Percentiles rank a stretch among this genome's conserved stretches.
phyloP scores from a whole-genome alignment of 2,329 filamentous ascomycete species.

The Mollisiaceae sp. region DNA sequence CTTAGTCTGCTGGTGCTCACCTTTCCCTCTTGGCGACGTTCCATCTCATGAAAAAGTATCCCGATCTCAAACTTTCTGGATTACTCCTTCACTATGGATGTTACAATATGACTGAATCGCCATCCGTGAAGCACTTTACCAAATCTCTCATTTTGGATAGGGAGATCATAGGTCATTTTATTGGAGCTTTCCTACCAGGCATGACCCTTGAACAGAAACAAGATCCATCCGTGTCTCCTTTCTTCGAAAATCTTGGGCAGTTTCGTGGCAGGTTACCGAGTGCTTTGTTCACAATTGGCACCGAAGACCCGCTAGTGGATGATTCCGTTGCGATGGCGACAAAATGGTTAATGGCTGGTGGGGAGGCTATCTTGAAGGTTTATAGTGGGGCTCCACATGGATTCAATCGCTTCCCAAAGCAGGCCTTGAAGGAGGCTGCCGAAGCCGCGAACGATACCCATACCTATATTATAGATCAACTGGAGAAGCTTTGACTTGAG shows the following conservation, averaged over 20 bases:
- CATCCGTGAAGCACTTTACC: conserved; percentile 42
- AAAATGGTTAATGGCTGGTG: conserved; percentile 58
- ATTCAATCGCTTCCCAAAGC: conserved; percentile 44
- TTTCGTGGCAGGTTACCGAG: conserved; percentile 50
- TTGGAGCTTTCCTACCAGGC: conserved; percentile 51
- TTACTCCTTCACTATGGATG: conserved; percentile 58
- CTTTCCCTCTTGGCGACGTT: conserved; percentile 53
- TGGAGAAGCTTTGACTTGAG: conserved; percentile 9
- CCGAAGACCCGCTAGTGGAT: conserved; percentile 57
- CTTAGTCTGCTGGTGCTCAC: conserved; percentile 56
- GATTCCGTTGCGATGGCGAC: conserved; percentile 58
- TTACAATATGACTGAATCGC: conserved; percentile 54
- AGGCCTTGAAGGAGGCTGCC: conserved; percentile 29
- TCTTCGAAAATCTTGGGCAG: conserved; percentile 52
- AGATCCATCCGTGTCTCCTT: conserved; percentile 53
- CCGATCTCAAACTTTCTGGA: conserved; percentile 51
- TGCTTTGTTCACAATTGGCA: conserved; percentile 60
- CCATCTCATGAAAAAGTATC: conserved; percentile 49
- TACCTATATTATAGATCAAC: conserved; percentile 26
- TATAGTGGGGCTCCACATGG: conserved; percentile 60
- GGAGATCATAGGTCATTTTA: conserved; percentile 52
- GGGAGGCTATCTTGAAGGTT: conserved; percentile 56
- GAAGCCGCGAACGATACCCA: conserved; percentile 30
- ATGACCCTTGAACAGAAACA: conserved; percentile 48
- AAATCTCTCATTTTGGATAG: conserved; percentile 48